Conservation (phyloP, 2,329 filamentous ascomycete genomes). For the Zymoseptoria tritici region DNA sequence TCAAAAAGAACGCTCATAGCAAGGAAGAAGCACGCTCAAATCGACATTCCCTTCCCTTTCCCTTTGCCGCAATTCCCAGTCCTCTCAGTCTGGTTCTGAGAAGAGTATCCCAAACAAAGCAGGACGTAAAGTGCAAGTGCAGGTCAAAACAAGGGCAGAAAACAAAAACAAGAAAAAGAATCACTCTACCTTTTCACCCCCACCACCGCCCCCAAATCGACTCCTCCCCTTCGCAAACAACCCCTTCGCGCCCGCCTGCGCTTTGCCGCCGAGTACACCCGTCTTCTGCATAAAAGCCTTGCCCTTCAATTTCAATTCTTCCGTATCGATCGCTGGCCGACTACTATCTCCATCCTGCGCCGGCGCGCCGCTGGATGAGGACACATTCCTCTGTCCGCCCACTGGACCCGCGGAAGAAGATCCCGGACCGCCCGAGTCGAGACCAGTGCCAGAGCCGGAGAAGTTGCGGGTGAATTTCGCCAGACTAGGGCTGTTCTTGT, state of each 20-base stretch:
- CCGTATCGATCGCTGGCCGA: slow-evolving; percentile 20
- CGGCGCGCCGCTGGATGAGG: slow-evolving; percentile 6
- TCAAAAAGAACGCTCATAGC: background rate
- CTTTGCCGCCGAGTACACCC: slow-evolving; percentile 61
- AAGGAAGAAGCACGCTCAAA: background rate
- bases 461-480: slow-evolving; percentile 11
- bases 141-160: background rate
- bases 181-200: slow-evolving; percentile 77
- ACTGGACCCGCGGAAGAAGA: background rate
- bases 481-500: slow-evolving; percentile 19
- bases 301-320: slow-evolving; percentile 64
- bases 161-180: slow-evolving; percentile 34
- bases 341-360: background rate
- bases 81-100: background rate
- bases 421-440: slow-evolving; percentile 10
- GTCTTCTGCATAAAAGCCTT: slow-evolving; percentile 85
- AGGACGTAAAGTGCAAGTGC: background rate
- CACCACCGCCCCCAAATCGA: slow-evolving; percentile 55
- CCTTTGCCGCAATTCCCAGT: background rate
- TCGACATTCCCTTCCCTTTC: background rate
- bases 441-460: slow-evolving; percentile 21
- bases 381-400: background rate
- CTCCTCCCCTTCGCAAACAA: slow-evolving; percentile 84
- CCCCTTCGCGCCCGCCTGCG: slow-evolving; percentile 77
- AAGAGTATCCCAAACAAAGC: too few species aligned